A percentile compares a stretch with the other conserved stretches of the same genome.
Evolutionary conservation across 108 stramenopile species (phyloP).

Genomic region (Fistulifera solaris): DNA sequence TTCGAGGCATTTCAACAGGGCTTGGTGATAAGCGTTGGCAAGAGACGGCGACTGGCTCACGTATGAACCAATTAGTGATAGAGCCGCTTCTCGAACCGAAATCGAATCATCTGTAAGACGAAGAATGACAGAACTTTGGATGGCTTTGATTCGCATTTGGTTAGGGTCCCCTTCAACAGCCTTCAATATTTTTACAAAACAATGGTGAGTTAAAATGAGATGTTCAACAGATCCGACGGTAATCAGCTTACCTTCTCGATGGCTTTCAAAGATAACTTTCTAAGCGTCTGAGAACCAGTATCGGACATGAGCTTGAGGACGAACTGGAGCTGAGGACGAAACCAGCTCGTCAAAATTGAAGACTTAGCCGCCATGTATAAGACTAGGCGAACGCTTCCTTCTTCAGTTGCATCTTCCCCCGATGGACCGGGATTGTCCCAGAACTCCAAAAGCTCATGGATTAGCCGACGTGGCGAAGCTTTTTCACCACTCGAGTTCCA

Average conservation of each 20-base stretch:
- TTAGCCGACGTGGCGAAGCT: not conserved
- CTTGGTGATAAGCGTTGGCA: constrained; percentile 72
- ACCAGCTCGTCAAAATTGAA: constrained; percentile 44
- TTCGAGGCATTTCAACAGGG: constrained; percentile 62
- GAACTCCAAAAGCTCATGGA: constrained; percentile 20
- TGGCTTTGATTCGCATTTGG: constrained; percentile 60
- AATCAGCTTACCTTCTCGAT: constrained; percentile 43
- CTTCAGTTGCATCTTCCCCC: constrained; percentile 22
- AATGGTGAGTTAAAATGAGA: not conserved
- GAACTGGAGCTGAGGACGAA: constrained; percentile 53
- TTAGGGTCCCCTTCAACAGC: constrained; percentile 64
- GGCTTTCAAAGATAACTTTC: constrained; percentile 79
- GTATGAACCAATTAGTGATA: constrained; percentile 84
- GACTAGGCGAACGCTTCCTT: constrained; percentile 64
- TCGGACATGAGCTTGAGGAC: constrained; percentile 72
- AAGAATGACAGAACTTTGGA: constrained; percentile 62
- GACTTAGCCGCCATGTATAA: constrained; percentile 33
- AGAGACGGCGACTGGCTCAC: constrained; percentile 68
- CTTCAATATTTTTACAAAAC: constrained; percentile 12
- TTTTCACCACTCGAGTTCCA: not conserved
- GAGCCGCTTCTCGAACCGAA: constrained; percentile 89
- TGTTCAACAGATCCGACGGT: not conserved
- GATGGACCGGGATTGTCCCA: constrained; percentile 21
- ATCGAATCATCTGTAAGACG: constrained; percentile 87
- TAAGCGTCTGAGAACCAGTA: constrained; percentile 33